Conservation (phyloP, 371 early-diverging fungal genomes). For the Rhizopus stolonifer region DNA sequence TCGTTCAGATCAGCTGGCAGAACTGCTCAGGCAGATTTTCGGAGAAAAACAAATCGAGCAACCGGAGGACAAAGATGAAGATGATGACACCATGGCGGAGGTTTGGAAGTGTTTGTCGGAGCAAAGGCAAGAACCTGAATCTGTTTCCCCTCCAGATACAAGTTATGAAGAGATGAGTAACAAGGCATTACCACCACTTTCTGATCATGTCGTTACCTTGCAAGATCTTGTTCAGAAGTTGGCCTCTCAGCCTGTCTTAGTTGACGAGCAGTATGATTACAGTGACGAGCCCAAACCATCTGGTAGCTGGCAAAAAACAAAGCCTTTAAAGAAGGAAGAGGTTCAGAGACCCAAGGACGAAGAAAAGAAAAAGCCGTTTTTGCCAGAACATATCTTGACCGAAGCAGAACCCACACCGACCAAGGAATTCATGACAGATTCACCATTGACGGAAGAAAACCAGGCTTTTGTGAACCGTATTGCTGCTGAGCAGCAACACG, state of each 20-base stretch:
- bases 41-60: conserved; percentile 1
- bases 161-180: neutral
- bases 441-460: conserved; percentile 6
- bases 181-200: conserved; percentile 13
- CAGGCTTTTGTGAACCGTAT: conserved; percentile 15
- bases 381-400: conserved; percentile 24
- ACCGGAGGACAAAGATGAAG: neutral
- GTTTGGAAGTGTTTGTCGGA: conserved; percentile 19
- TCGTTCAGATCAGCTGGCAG: conserved; percentile 17
- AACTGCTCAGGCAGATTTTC: conserved; percentile 17
- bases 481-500: conserved; percentile 20
- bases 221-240: conserved; percentile 18
- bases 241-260: conserved; percentile 21
- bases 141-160: neutral
- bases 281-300: conserved; percentile 18
- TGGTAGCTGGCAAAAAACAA: conserved; percentile 6
- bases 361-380: conserved; percentile 1
- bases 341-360: neutral
- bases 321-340: neutral
- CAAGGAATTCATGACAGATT: conserved; percentile 7
- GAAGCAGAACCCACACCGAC: conserved; percentile 33
- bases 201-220: conserved; percentile 20
- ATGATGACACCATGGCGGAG: conserved; percentile 7
- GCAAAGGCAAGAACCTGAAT: conserved; percentile 6
- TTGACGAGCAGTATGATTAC: conserved; percentile 3